Evolutionary conservation across 1,284 basidiomycete genomes (phyloP).

Genomic region (Irpex lacteus): DNA sequence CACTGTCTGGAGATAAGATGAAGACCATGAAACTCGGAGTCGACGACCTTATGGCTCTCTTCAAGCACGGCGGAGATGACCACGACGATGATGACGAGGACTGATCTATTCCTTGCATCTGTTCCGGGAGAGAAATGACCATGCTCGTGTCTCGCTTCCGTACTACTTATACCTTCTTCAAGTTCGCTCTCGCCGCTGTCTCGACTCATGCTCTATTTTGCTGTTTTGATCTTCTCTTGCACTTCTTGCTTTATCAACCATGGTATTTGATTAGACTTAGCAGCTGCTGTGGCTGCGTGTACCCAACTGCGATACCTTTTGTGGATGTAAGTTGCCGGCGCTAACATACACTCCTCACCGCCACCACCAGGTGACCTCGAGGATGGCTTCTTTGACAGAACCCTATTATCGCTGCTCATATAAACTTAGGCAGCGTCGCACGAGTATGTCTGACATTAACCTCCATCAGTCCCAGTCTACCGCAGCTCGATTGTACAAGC

Average conservation of each 20-base stretch:
- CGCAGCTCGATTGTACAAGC: not conserved
- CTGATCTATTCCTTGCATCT: not conserved
- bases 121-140: too few species aligned
- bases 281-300: too few species aligned
- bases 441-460: not conserved
- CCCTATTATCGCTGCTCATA: not conserved
- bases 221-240: too few species aligned
- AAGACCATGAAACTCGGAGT: conserved; percentile 84
- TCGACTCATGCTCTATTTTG: too few species aligned
- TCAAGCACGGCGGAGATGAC: conserved; percentile 53
- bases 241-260: too few species aligned
- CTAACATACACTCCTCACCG: not conserved
- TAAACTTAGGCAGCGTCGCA: not conserved
- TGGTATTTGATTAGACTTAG: too few species aligned
- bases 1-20: conserved; percentile 85
- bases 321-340: too few species aligned
- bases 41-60: conserved; percentile 80
- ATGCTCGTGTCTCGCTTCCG: too few species aligned
- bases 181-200: too few species aligned
- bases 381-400: not conserved
- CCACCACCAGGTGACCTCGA: not conserved
- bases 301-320: too few species aligned
- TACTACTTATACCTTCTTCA: too few species aligned
- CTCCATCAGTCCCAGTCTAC: not conserved
- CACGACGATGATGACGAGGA: conserved; percentile 48